Evolutionary conservation across 2,329 filamentous ascomycete genomes (phyloP).

Genomic region (Endocalyx cinctus): DNA sequence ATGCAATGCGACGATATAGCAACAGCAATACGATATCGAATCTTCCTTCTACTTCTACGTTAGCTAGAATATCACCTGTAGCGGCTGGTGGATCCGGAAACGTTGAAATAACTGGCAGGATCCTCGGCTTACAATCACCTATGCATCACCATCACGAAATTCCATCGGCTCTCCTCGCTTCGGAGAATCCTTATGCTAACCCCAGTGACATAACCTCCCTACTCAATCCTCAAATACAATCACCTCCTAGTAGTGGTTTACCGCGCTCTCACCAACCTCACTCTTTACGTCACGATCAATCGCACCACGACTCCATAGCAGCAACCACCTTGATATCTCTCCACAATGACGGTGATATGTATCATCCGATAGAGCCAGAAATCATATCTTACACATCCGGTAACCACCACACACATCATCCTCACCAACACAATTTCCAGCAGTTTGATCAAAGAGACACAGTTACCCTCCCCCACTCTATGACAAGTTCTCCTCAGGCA

Average conservation of each 20-base stretch:
- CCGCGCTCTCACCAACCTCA: conserved; percentile 12
- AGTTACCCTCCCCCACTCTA: conserved; percentile 1
- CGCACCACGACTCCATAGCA: conserved; percentile 16
- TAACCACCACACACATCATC: conserved; percentile 18
- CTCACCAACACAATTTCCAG: conserved; percentile 21
- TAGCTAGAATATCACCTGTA: conserved; percentile 13
- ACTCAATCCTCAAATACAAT: conserved; percentile 27
- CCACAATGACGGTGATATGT: conserved; percentile 30
- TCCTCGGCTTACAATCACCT: conserved; percentile 16
- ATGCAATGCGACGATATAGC: conserved; percentile 12
- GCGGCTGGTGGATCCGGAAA: conserved; percentile 10
- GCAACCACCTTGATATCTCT: conserved; percentile 21
- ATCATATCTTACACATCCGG: conserved; percentile 49
- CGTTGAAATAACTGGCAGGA: conserved; percentile 17
- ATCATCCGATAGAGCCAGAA: conserved; percentile 57
- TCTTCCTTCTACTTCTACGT: conserved; percentile 7
- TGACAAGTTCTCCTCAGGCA: conserved; percentile 13
- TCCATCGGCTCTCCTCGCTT: conserved; percentile 1
- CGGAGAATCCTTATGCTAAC: conserved; percentile 40
- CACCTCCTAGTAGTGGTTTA: conserved; percentile 17
- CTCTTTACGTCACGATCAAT: conserved; percentile 26
- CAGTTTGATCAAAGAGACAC: no score
- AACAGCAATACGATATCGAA: conserved; percentile 13
- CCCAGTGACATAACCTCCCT: conserved; percentile 44
- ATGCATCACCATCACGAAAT: conserved; percentile 9